Evolutionary conservation across 1,139 yeast species (phyloP), one percentile per base, ranked within the genome.

Genomic region (Candida buenavistaensis): DNA sequence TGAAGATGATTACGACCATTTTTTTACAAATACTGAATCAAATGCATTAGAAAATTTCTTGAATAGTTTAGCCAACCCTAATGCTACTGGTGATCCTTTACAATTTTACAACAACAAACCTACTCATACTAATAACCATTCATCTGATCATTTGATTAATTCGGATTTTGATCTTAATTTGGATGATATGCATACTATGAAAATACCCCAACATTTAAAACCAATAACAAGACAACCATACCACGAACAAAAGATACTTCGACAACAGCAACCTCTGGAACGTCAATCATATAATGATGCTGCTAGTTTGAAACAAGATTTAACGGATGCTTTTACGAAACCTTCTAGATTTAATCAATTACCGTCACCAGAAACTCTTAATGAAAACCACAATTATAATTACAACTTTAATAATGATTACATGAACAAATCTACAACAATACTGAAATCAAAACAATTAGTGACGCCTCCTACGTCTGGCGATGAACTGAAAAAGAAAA

Each of bases 41-140:
- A 59, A 63, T 44, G 75, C 75, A 8, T 57, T 70, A 46, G 75
- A 69, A 39, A 58, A 52, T 45, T 70, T 70, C 42, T 59, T 70
- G 51, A 75, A 70, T 45, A 65, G 62, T 42, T 59, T 70, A 50
- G 71, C 74, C 15, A 58, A 55, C 39, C 66, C 68, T 5, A 37
- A 38, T 24, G 35, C 39, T 13, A 41, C 50, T 5, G 40, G 38
- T 12, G 52, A 57, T 41, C 70, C 71, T 3, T 52, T 63, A 35
- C 67, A 63, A 33, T 54, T 64, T 37, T 64, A 64, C 45, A 50
- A 50, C n/a, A 20, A 23, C 14, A 21, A 13, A 7, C 16, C 35
- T 29, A 13, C 23, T n/a, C n/a, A n/a, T n/a, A n/a, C n/a, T n/a
- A n/a, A n/a, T n/a, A n/a, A n/a, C n/a, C n/a, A n/a, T n/a, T n/a